Evolutionary conservation across 495 filamentous ascomycete species (phyloP).

Genomic region (Trichoderma virens): DNA sequence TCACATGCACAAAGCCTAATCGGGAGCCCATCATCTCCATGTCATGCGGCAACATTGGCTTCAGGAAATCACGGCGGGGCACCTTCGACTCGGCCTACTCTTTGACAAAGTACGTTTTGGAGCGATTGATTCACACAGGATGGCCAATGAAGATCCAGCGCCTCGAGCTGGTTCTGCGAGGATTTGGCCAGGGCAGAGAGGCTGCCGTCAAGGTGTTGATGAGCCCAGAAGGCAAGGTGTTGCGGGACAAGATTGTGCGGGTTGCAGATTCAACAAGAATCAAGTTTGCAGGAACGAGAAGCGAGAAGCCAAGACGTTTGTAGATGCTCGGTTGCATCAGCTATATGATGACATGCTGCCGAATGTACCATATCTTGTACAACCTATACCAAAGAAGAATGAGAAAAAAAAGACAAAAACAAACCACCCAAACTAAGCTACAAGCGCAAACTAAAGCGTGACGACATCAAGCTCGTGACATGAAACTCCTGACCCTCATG

Average conservation of each 20-base stretch:
- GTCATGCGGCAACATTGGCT: conserved; percentile 75
- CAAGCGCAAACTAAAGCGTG: neutral
- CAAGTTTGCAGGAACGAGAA: conserved; percentile 94
- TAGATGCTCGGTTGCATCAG: conserved; percentile 3
- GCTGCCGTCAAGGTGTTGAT: conserved; percentile 82
- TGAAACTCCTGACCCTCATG: neutral
- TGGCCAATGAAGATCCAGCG: conserved; percentile 50
- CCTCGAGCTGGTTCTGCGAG: conserved; percentile 71
- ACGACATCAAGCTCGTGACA: neutral
- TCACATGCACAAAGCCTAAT: conserved; percentile 78
- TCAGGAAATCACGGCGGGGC: conserved; percentile 68
- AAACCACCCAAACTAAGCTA: neutral
- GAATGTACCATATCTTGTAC: conserved; percentile 12
- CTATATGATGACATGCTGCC: conserved; percentile 1
- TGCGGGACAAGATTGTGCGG: conserved; percentile 62
- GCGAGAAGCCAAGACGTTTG: conserved; percentile 69
- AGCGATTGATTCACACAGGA: conserved; percentile 67
- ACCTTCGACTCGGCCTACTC: conserved; percentile 93
- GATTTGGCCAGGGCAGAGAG: conserved; percentile 78
- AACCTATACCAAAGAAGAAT: neutral
- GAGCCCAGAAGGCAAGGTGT: conserved; percentile 67
- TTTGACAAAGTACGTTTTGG: conserved; percentile 68
- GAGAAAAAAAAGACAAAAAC: neutral
- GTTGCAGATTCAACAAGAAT: conserved; percentile 79
- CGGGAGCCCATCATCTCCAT: conserved; percentile 67